These are phyloP conservation scores for Yamadazyma diddensiae DNA, from an alignment of 1,139 yeast species.

Conservation along the genomic window DNA sequence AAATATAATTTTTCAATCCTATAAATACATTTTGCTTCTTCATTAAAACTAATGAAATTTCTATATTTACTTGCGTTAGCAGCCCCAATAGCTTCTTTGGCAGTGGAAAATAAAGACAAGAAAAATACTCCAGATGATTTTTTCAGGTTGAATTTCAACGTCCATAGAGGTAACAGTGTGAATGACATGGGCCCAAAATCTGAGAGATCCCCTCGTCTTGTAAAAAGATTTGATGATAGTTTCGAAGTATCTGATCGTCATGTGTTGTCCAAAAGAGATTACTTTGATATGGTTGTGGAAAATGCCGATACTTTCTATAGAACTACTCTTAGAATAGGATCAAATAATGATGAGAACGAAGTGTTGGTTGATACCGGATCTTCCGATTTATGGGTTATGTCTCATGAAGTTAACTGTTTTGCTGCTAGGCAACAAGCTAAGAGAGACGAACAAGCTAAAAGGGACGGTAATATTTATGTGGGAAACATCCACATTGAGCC, in stretches of 20 bases:
- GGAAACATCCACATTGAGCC: conserved; percentile 7
- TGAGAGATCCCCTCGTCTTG: conserved; percentile 16
- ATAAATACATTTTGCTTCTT: too few relatives aligned
- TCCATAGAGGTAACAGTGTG: conserved; percentile 24
- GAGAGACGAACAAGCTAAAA: conserved; percentile 1
- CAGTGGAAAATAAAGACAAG: too few relatives aligned
- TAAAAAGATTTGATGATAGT: conserved; percentile 24
- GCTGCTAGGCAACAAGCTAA: conserved; percentile 2
- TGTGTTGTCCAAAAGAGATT: conserved; percentile 4
- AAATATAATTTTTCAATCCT: too few relatives aligned
- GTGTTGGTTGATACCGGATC: conserved; percentile 47
- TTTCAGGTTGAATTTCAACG: conserved; percentile 23
- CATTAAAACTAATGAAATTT: too few relatives aligned
- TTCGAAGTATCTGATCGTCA: background rate
- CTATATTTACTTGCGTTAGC: too few relatives aligned
- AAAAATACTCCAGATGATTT: too few relatives aligned
- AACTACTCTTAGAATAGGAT: conserved; percentile 38
- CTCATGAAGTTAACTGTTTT: conserved; percentile 28
- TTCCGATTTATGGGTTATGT: conserved; percentile 47
- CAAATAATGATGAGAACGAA: conserved; percentile 25
- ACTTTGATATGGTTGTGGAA: conserved; percentile 32
- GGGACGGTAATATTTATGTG: conserved; percentile 5
- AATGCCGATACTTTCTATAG: conserved; percentile 51
- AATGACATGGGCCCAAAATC: conserved; percentile 15
- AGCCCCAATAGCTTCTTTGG: too few relatives aligned